phyloP scores from a whole-genome alignment of 78 protist species.

The Protostelium mycophagum region DNA sequence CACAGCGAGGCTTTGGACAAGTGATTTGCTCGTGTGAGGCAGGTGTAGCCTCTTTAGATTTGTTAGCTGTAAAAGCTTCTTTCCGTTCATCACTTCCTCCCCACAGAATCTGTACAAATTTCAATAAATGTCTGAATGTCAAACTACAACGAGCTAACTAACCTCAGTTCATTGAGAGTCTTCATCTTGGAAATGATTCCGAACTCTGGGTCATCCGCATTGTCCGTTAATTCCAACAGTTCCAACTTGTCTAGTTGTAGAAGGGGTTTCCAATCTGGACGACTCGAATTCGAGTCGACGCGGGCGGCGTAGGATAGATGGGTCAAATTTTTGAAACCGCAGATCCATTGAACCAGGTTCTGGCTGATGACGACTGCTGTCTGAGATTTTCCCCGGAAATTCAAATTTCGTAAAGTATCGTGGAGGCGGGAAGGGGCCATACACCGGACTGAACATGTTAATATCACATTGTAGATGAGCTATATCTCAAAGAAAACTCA shows the following conservation, averaged over 20 bases:
- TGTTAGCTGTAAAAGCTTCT: neutral
- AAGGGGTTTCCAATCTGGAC: neutral
- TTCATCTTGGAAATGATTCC: neutral
- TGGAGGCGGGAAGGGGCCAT: neutral
- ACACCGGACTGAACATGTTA: neutral
- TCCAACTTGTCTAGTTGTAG: neutral
- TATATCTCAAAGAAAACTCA: neutral
- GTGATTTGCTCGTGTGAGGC: neutral
- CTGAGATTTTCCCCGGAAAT: neutral
- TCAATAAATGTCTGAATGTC: neutral
- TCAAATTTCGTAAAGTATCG: neutral
- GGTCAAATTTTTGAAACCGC: neutral
- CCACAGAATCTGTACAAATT: neutral
- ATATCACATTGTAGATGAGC: neutral
- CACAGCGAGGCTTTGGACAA: neutral
- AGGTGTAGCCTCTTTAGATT: neutral
- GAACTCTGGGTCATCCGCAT: neutral
- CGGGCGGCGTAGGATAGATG: neutral
- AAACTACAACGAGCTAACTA: neutral
- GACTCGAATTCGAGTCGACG: neutral
- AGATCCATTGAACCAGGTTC: neutral
- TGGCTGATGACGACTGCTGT: neutral
- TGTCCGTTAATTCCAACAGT: neutral
- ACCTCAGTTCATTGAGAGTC: neutral
- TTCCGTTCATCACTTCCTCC: neutral